phyloP scores from a whole-genome alignment of 1,284 basidiomycete species.

The Leccinum insigne region DNA sequence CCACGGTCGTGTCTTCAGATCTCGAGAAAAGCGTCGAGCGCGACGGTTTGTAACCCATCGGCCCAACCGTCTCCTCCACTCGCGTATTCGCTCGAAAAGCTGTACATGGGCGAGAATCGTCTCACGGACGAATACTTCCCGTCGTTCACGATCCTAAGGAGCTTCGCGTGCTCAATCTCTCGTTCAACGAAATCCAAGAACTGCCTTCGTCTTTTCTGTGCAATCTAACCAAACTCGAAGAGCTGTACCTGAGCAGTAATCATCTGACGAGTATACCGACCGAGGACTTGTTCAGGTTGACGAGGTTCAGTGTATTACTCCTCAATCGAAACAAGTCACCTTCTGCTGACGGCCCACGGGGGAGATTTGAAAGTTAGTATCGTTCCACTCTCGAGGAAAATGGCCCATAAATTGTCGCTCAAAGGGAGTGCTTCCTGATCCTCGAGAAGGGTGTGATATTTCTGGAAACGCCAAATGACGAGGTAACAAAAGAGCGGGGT shows the following conservation, averaged over 20 bases:
- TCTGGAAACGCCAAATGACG: constrained; percentile 19
- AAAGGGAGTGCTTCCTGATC: constrained; percentile 11
- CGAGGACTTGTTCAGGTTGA: constrained; percentile 79
- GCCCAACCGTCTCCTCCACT: too few relatives aligned
- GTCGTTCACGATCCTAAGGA: constrained; percentile 72
- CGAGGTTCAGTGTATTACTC: constrained; percentile 74
- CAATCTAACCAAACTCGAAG: constrained; percentile 70
- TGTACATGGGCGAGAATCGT: constrained; percentile 16
- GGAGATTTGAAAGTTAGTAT: constrained; percentile 19
- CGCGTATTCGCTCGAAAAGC: too few relatives aligned
- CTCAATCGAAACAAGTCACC: constrained; percentile 85
- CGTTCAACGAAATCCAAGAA: constrained; percentile 94
- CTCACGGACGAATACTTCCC: constrained; percentile 84
- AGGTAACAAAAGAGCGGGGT: constrained; percentile 10
- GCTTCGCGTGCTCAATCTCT: constrained; percentile 86
- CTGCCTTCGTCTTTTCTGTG: constrained; percentile 80
- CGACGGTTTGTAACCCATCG: constrained; percentile 13
- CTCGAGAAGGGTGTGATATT: constrained; percentile 31
- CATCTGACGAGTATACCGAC: constrained; percentile 88
- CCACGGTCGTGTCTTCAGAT: constrained; percentile 23
- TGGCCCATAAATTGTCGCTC: constrained; percentile 17
- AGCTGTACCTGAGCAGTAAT: constrained; percentile 95
- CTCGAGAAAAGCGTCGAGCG: constrained; percentile 28
- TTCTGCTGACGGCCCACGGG: constrained; percentile 15
- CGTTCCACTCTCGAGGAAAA: constrained; percentile 12